Evolutionary conservation across 73 alveolate species (phyloP).

Genomic region (Tetrahymena thermophila): DNA sequence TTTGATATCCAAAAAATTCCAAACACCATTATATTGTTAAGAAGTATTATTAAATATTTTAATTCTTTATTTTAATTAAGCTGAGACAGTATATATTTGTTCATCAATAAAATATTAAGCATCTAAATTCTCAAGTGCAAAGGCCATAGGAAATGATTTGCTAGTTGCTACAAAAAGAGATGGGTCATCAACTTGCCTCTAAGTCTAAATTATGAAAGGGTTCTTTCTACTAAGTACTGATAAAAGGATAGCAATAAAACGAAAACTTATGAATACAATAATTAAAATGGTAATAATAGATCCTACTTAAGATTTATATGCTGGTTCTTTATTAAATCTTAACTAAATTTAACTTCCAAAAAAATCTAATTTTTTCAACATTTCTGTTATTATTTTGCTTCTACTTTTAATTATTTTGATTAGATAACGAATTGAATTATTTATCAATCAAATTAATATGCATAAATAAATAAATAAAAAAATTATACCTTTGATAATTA

Average conservation of each 20-base stretch:
- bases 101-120: not conserved
- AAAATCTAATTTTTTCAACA: not conserved
- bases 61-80: not conserved
- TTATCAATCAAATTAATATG: too few relatives aligned
- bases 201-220: not conserved
- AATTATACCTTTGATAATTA: too few relatives aligned
- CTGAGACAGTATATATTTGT: not conserved
- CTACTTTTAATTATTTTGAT: too few relatives aligned
- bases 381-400: too few relatives aligned
- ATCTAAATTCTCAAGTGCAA: not conserved
- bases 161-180: not conserved
- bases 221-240: not conserved
- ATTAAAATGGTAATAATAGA: not conserved
- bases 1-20: not conserved
- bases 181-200: not conserved
- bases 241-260: not conserved
- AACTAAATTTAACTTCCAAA: not conserved
- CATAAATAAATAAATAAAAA: too few relatives aligned
- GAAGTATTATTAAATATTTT: not conserved
- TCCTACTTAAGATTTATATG: not conserved
- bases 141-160: not conserved
- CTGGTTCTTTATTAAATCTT: not conserved
- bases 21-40: not conserved
- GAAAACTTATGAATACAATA: not conserved
- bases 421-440: too few relatives aligned